Percentiles rank a stretch among this genome's conserved stretches.
These are phyloP conservation scores for Viridothelium virens DNA, from an alignment of 495 filamentous ascomycete genomes.

Conservation along the genomic window DNA sequence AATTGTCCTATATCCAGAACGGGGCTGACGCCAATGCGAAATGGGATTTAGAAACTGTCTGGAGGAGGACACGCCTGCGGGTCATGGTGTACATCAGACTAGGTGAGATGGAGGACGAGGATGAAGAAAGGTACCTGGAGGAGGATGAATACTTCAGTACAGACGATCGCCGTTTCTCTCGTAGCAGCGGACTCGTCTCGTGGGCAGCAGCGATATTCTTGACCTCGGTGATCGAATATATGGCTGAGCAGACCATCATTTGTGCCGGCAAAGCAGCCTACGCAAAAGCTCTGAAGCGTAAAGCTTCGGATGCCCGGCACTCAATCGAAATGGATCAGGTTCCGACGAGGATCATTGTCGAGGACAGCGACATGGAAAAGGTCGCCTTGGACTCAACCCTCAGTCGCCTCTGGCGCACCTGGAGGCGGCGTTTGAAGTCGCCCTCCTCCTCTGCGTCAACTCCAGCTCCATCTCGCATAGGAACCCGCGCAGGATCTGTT, in stretches of 20 bases:
- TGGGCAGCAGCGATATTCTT: slow-evolving; percentile 92
- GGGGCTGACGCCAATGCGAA: slow-evolving; percentile 47
- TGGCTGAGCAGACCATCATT: slow-evolving; percentile 82
- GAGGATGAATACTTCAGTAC: slow-evolving; percentile 56
- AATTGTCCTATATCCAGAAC: slow-evolving; percentile 48
- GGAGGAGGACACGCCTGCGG: slow-evolving; percentile 83
- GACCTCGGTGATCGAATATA: slow-evolving; percentile 85
- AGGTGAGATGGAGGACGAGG: slow-evolving; percentile 95
- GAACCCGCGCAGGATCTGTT: slow-evolving; percentile 2
- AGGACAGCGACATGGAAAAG: slow-evolving; percentile 89
- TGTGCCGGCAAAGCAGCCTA: slow-evolving; percentile 86
- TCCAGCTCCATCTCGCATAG: neutral
- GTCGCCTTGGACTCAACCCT: slow-evolving; percentile 80
- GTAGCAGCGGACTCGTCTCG: slow-evolving; percentile 58
- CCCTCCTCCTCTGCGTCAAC: slow-evolving; percentile 4
- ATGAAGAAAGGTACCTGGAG: slow-evolving; percentile 78
- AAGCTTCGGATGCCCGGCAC: neutral
- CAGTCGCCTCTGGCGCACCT: slow-evolving; percentile 86
- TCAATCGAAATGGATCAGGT: slow-evolving; percentile 34
- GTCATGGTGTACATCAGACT: slow-evolving; percentile 98
- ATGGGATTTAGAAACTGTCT: slow-evolving; percentile 81
- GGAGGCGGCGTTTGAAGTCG: slow-evolving; percentile 57
- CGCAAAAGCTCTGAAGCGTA: slow-evolving; percentile 51
- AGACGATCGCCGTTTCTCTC: slow-evolving; percentile 47
- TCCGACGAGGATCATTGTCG: slow-evolving; percentile 52